phyloP scores from a whole-genome alignment of 2,329 filamentous ascomycete genomes.

The Bimuria novae-zelandiae region DNA sequence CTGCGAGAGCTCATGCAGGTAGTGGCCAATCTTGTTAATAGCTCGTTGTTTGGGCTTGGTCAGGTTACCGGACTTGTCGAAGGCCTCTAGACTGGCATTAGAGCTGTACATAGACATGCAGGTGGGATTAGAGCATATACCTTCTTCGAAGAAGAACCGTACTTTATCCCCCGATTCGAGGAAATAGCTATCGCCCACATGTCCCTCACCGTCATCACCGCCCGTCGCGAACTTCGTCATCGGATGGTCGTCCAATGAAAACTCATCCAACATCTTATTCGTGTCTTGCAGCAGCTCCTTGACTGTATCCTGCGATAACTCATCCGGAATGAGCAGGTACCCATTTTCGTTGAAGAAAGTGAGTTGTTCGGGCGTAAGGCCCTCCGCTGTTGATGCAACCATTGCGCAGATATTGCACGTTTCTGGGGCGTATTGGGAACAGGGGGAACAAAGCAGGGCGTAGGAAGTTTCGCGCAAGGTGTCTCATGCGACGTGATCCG shows the following conservation, averaged over 20 bases:
- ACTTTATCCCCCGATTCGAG: constrained; percentile 87
- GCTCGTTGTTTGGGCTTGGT: constrained; percentile 79
- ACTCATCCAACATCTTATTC: constrained; percentile 70
- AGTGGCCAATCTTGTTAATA: constrained; percentile 71
- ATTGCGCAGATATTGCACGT: constrained; percentile 13
- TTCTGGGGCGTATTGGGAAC: background rate
- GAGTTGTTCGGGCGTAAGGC: constrained; percentile 74
- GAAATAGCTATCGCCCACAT: constrained; percentile 96
- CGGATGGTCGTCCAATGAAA: constrained; percentile 82
- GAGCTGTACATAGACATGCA: background rate
- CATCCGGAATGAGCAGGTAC: constrained; percentile 84
- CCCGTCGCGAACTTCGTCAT: constrained; percentile 94
- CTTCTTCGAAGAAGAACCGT: constrained; percentile 95
- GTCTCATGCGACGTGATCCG: background rate
- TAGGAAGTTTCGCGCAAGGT: background rate
- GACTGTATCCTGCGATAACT: constrained; percentile 70
- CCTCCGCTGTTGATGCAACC: constrained; percentile 38
- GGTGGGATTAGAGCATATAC: constrained; percentile 30
- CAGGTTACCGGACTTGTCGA: constrained; percentile 67
- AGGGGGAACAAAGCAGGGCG: background rate
- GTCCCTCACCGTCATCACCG: constrained; percentile 65
- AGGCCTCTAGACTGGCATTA: constrained; percentile 65
- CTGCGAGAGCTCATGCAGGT: constrained; percentile 53
- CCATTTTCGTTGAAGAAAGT: constrained; percentile 77
- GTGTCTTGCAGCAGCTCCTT: constrained; percentile 74